These are phyloP conservation scores for Endocalyx cinctus DNA, from an alignment of 2,329 filamentous ascomycete genomes.

Conservation along the genomic window DNA sequence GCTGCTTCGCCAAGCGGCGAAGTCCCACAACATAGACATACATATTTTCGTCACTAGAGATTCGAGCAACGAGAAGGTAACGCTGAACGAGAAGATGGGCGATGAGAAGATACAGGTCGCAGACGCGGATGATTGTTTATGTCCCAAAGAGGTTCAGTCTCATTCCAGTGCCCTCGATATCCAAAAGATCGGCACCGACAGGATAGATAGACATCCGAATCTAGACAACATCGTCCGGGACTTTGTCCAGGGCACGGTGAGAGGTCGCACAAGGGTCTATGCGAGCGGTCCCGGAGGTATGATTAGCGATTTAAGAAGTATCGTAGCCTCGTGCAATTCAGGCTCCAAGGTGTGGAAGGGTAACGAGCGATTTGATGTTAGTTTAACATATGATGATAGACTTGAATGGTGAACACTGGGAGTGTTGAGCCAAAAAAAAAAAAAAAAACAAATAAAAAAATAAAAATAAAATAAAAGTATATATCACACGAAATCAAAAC, in stretches of 20 bases:
- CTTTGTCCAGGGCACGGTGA: slow-evolving; percentile 43
- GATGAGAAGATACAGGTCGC: slow-evolving; percentile 21
- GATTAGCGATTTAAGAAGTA: slow-evolving; percentile 51
- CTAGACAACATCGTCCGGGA: slow-evolving; percentile 39
- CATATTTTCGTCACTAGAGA: slow-evolving; percentile 58
- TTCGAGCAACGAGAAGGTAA: slow-evolving; percentile 17
- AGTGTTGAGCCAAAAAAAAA: no score
- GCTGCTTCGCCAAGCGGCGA: slow-evolving; percentile 36
- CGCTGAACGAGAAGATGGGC: slow-evolving; percentile 15
- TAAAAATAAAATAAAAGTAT: no score
- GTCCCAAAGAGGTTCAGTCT: slow-evolving; percentile 15
- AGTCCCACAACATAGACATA: slow-evolving; percentile 41
- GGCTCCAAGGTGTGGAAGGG: slow-evolving; percentile 53
- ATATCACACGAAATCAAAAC: no score
- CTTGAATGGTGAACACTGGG: slow-evolving; percentile 47
- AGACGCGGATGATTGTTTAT: slow-evolving; percentile 14
- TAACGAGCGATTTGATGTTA: slow-evolving; percentile 51
- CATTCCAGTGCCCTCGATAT: no score
- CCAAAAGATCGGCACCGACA: slow-evolving; percentile 24
- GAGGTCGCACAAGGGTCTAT: slow-evolving; percentile 50
- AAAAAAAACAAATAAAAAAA: no score
- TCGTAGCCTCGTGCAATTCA: slow-evolving; percentile 50
- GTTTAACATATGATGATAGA: slow-evolving; percentile 56
- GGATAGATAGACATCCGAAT: slow-evolving; percentile 37
- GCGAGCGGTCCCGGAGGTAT: slow-evolving; percentile 58